These are phyloP conservation scores for Phialophora verrucosa DNA, from an alignment of 2,329 filamentous ascomycete species.

Conservation along the genomic window DNA sequence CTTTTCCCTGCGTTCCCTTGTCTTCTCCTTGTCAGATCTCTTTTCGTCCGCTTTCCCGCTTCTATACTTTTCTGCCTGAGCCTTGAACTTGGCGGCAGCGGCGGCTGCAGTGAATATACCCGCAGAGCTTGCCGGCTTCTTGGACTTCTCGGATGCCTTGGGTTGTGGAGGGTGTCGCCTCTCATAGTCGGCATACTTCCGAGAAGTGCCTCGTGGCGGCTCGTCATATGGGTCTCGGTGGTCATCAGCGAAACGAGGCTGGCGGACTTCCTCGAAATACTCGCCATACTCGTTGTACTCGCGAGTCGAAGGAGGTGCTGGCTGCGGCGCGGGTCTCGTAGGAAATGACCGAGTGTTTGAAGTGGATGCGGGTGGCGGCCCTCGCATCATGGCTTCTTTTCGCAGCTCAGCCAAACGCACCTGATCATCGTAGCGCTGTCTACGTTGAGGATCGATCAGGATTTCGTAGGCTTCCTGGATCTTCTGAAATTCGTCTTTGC, in stretches of 20 bases:
- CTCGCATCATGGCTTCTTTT: constrained; percentile 60
- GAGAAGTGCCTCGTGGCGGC: constrained; percentile 45
- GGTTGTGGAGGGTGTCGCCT: constrained; percentile 44
- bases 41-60: constrained; percentile 45
- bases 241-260: constrained; percentile 46
- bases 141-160: constrained; percentile 46
- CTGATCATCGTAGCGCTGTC: constrained; percentile 78
- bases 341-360: constrained; percentile 33
- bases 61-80: constrained; percentile 31
- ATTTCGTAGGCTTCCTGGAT: constrained; percentile 94
- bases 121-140: constrained; percentile 35
- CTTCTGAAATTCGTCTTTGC: constrained; percentile 86
- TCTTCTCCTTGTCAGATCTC: constrained; percentile 51
- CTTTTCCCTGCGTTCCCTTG: constrained; percentile 50
- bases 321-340: constrained; percentile 31
- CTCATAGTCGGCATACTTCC: constrained; percentile 48
- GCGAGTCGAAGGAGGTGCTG: constrained; percentile 37
- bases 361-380: constrained; percentile 37
- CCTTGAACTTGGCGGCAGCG: constrained; percentile 34
- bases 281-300: constrained; percentile 51
- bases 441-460: constrained; percentile 75
- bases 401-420: constrained; percentile 70
- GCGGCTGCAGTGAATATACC: constrained; percentile 32
- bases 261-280: constrained; percentile 50
- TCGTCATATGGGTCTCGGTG: constrained; percentile 48